Evolutionary conservation across 2,329 filamentous ascomycete species (phyloP).

Genomic region (Pseudogymnoascus sp.): DNA sequence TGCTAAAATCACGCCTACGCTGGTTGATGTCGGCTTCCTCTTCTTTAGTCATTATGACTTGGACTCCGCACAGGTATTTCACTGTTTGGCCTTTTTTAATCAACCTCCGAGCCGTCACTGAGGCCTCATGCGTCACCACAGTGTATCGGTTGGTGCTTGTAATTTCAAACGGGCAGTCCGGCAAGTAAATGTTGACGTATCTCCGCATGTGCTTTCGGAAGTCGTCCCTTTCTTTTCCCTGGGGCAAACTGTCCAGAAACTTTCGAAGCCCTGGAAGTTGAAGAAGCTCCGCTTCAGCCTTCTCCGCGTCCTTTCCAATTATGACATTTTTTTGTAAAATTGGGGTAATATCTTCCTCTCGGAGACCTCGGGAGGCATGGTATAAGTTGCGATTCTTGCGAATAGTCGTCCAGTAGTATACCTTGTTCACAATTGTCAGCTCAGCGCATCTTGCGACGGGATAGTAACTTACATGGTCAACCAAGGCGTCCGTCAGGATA

Average conservation of each 20-base stretch:
- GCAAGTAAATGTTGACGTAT: slow-evolving; percentile 86
- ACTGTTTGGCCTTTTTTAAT: slow-evolving; percentile 79
- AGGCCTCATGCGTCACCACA: slow-evolving; percentile 80
- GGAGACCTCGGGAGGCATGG: slow-evolving; percentile 71
- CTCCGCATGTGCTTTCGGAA: slow-evolving; percentile 79
- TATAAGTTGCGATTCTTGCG: slow-evolving; percentile 90
- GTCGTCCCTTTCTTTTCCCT: slow-evolving; percentile 73
- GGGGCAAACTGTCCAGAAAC: slow-evolving; percentile 59
- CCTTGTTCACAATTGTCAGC: slow-evolving; percentile 40
- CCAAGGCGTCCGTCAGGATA: slow-evolving; percentile 84
- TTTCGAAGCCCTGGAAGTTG: slow-evolving; percentile 64
- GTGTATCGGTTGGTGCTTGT: slow-evolving; percentile 91
- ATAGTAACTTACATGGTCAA: slow-evolving; percentile 73
- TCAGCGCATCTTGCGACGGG: neutral
- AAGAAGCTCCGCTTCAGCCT: slow-evolving; percentile 65
- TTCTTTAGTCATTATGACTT: slow-evolving; percentile 85
- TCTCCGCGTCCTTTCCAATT: slow-evolving; percentile 60
- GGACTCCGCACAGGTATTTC: slow-evolving; percentile 84
- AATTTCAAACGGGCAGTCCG: slow-evolving; percentile 92
- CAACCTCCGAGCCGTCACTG: slow-evolving; percentile 68
- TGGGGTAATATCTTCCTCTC: slow-evolving; percentile 51
- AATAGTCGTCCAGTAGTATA: slow-evolving; percentile 93
- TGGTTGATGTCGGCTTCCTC: slow-evolving; percentile 76
- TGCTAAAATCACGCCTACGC: slow-evolving; percentile 88
- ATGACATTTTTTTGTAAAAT: slow-evolving; percentile 61